Evolutionary conservation across 345 rosid genomes (phyloP), one percentile per base, ranked within the genome.

Genomic region (Rhizophora mangle): DNA sequence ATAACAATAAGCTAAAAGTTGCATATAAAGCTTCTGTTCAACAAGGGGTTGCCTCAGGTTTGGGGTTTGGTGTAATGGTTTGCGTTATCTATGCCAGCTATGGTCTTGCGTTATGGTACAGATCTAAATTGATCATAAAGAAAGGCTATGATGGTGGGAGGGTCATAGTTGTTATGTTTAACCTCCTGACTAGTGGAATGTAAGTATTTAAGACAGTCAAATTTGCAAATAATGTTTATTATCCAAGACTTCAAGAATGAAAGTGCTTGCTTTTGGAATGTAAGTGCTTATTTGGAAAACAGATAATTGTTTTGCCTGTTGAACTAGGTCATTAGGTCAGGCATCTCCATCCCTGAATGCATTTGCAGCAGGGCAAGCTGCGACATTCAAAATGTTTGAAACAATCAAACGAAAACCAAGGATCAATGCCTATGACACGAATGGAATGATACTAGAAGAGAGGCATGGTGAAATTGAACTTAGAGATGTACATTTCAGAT

Each of bases 111-210:
- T 54, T 82, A 21, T 93, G 96, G 96, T 85, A 85, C 54, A 97
- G 98, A 2, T 80, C 93, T 32, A 83, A 75, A 70, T 65, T 90
- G 72, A 86, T 90, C 60, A 74, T 87, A 6, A 67, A 81, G 59
- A 81, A 82, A 72, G 92, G 93, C 37, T 93, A 90, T 75, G 79
- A 75, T 22, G 97, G 98, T 0, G 98, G 98, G 59, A 85, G 72
- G 70, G 84, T 93, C 68, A 86, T 93, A 66, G 89, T 79, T 61
- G 78, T 90, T 20, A 81, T 93, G 34, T 73, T 88, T 31, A 77
- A 93, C 1, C 79, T 93, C 61, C 74, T 93, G 86, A 82, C 84
- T 0, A 92, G 97, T 21, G 97, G 90, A 84, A 78, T 92, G 97
- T 92, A 74, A 83, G 97, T 64, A 39, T 18, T 8, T 16, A 27